Evolutionary conservation across 768 basidiomycete species (phyloP).

Genomic region (Trametes meyenii): DNA sequence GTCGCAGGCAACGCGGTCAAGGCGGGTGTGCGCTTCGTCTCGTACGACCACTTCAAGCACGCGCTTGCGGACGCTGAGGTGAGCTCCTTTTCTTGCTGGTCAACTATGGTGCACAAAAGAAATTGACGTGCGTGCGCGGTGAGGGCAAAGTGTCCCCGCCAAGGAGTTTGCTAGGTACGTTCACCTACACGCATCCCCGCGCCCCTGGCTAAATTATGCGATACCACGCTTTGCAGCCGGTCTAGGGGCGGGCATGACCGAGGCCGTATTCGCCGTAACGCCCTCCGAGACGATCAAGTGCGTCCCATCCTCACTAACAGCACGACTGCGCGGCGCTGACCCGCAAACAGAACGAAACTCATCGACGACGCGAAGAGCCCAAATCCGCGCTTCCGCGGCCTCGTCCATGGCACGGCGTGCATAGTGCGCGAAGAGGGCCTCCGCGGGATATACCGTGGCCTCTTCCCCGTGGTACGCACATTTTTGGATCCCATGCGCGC

Average conservation of each 20-base stretch:
- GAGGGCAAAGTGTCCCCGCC: slow-evolving; percentile 93
- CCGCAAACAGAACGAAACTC: slow-evolving; percentile 78
- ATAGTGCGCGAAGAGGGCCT: slow-evolving; percentile 89
- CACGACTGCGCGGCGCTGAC: not conserved
- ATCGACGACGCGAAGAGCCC: slow-evolving; percentile 92
- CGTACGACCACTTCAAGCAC: slow-evolving; percentile 91
- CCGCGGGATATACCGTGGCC: slow-evolving; percentile 82
- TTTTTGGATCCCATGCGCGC: not conserved
- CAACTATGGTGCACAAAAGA: not conserved
- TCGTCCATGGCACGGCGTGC: slow-evolving; percentile 78
- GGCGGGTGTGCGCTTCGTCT: slow-evolving; percentile 94
- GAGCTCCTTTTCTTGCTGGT: slow-evolving; percentile 25
- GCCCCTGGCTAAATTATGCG: not conserved
- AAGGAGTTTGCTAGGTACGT: slow-evolving; percentile 74
- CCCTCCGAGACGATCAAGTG: slow-evolving; percentile 99
- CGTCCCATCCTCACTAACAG: not conserved
- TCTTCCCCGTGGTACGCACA: slow-evolving; percentile 86
- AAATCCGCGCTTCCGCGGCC: slow-evolving; percentile 82
- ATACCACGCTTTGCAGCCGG: slow-evolving; percentile 51
- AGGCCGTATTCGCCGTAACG: slow-evolving; percentile 93
- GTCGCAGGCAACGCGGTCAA: slow-evolving; percentile 77
- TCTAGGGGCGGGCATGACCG: slow-evolving; percentile 86
- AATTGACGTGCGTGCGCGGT: slow-evolving; percentile 8
- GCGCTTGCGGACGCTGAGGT: slow-evolving; percentile 84
- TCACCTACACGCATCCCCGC: not conserved